phyloP scores from a whole-genome alignment of 2,329 filamentous ascomycete species.

The Aspergillus hortae region DNA sequence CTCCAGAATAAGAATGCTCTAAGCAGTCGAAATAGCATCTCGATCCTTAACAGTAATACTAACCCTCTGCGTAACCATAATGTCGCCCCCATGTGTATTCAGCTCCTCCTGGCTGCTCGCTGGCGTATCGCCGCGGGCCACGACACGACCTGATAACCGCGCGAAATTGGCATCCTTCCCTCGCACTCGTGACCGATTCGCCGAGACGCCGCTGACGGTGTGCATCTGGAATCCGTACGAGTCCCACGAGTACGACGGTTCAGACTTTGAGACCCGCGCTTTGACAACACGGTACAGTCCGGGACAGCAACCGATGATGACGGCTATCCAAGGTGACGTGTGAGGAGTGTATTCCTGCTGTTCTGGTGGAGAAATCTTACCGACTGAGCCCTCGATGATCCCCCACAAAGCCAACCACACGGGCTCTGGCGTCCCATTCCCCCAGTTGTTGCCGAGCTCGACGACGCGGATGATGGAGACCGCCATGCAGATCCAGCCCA shows the following conservation, averaged over 20 bases:
- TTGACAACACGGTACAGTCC: constrained; percentile 16
- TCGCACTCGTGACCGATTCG: neutral
- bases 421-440: constrained; percentile 25
- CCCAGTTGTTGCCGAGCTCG: constrained; percentile 26
- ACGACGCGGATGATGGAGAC: constrained; percentile 27
- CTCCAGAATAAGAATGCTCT: neutral
- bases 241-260: constrained; percentile 9
- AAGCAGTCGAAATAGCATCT: constrained; percentile 1
- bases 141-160: neutral
- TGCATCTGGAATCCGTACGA: constrained; percentile 7
- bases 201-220: constrained; percentile 5
- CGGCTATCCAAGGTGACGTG: constrained; percentile 8
- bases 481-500: constrained; percentile 24
- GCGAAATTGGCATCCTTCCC: neutral
- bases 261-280: constrained; percentile 7
- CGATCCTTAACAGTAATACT: constrained; percentile 22
- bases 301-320: constrained; percentile 19
- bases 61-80: constrained; percentile 14
- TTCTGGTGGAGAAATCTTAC: constrained; percentile 13
- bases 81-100: constrained; percentile 4
- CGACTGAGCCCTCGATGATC: constrained; percentile 33
- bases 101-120: constrained; percentile 16
- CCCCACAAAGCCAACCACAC: constrained; percentile 38
- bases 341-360: constrained; percentile 1
- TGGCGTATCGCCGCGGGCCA: neutral